phyloP scores from a whole-genome alignment of 257 asterid genomes.

The Paulownia fortunei region DNA sequence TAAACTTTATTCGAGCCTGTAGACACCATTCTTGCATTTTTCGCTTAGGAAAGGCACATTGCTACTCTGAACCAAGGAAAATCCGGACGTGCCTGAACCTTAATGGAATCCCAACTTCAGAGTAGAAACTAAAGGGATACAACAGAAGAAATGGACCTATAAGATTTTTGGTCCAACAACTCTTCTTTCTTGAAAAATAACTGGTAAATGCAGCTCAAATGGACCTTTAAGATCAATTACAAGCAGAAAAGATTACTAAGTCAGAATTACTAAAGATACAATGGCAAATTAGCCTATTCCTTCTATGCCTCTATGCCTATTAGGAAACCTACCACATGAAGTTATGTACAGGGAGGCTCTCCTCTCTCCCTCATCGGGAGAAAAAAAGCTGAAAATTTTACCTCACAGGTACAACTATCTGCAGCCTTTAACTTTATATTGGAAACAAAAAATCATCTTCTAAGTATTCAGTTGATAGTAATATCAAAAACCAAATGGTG shows the following conservation, averaged over 20 bases:
- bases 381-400: conserved; percentile 13
- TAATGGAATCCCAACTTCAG: not conserved
- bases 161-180: not conserved
- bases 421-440: conserved; percentile 14
- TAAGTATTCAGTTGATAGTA: conserved; percentile 10
- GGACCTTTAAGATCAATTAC: conserved; percentile 9
- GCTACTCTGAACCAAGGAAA: too few species aligned
- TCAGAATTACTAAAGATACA: conserved; percentile 28
- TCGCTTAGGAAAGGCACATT: too few species aligned
- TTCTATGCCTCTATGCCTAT: conserved; percentile 23
- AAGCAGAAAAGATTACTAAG: not conserved
- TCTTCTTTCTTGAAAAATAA: not conserved
- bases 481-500: conserved; percentile 86
- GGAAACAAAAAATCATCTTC: conserved; percentile 17
- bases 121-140: not conserved
- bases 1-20: too few species aligned
- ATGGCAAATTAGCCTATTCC: conserved; percentile 34
- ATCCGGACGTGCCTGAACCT: not conserved
- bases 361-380: conserved; percentile 2
- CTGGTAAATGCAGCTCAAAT: conserved; percentile 5
- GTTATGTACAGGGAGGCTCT: conserved; percentile 23
- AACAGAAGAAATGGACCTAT: not conserved
- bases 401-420: conserved; percentile 31
- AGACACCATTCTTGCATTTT: too few species aligned
- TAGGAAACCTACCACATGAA: conserved; percentile 21